These are phyloP conservation scores for Jamesozyma jinghongensis DNA, from an alignment of 805 yeast genomes.

Conservation along the genomic window DNA sequence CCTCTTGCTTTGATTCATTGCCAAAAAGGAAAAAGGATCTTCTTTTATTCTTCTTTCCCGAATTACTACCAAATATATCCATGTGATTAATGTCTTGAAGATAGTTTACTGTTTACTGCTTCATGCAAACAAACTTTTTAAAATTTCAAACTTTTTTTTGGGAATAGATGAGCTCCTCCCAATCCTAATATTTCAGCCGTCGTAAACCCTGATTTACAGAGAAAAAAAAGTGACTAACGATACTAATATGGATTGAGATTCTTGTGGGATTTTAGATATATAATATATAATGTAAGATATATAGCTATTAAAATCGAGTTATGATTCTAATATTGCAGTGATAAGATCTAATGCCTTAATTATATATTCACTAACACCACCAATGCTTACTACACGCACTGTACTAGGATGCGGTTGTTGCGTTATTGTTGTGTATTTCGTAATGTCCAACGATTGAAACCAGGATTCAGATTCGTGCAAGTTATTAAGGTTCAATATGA, in stretches of 20 bases:
- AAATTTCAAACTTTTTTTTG: no score
- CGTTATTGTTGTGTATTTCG: conserved; percentile 14
- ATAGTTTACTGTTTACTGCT: no score
- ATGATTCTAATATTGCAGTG: not conserved
- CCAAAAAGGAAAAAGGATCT: conserved; percentile 19
- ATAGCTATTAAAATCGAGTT: no score
- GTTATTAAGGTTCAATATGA: conserved; percentile 26
- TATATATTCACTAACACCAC: conserved; percentile 29
- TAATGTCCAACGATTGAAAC: conserved; percentile 21
- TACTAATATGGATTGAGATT: no score
- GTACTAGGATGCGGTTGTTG: conserved; percentile 28
- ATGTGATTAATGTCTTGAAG: no score
- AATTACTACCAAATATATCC: conserved; percentile 13
- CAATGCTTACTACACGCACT: conserved; percentile 24
- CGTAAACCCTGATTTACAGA: no score
- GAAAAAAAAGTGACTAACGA: no score
- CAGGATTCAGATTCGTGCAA: conserved; percentile 28
- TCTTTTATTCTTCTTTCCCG: conserved; percentile 11
- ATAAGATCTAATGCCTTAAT: conserved; percentile 21
- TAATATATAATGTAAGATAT: no score
- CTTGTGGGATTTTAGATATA: no score
- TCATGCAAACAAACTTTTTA: no score
- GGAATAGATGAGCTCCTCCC: no score
- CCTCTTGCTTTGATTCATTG: conserved; percentile 11
- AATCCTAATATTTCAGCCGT: no score